Conservation (phyloP, 1,284 basidiomycete species). For the Ustilago lituana region DNA sequence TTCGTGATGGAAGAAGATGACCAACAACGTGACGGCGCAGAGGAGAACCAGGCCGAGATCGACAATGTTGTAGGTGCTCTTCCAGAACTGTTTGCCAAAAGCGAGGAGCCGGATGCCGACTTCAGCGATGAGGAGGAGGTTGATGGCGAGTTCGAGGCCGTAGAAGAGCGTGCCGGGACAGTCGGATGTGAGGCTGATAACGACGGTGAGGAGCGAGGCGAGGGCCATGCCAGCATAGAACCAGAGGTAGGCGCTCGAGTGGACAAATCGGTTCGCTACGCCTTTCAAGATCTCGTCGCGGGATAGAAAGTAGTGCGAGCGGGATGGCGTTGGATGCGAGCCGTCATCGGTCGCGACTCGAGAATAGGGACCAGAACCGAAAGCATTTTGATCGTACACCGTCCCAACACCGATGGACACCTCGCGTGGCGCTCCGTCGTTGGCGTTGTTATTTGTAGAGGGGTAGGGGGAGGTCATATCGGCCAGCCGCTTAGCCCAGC, state of each 20-base stretch:
- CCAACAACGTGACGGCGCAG: conserved; percentile 60
- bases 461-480: conserved; percentile 35
- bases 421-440: conserved; percentile 8
- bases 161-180: conserved; percentile 65
- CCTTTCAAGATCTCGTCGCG: conserved; percentile 64
- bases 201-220: conserved; percentile 60
- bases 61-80: conserved; percentile 63
- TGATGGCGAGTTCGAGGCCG: conserved; percentile 61
- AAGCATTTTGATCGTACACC: conserved; percentile 33
- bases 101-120: conserved; percentile 61
- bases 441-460: conserved; percentile 1
- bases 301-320: conserved; percentile 59
- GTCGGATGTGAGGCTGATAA: conserved; percentile 56
- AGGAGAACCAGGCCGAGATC: conserved; percentile 62
- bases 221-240: conserved; percentile 65
- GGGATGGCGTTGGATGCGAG: conserved; percentile 18
- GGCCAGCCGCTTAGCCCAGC: conserved; percentile 36
- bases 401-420: conserved; percentile 38
- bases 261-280: conserved; percentile 65
- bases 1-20: conserved; percentile 64
- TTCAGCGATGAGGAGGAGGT: conserved; percentile 62
- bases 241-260: conserved; percentile 64
- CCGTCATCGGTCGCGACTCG: conserved; percentile 6
- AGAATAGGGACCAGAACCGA: conserved; percentile 20
- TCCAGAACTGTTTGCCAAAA: conserved; percentile 66